Conservation (phyloP, 2,329 filamentous ascomycete genomes). For the Beauveria sp. region DNA sequence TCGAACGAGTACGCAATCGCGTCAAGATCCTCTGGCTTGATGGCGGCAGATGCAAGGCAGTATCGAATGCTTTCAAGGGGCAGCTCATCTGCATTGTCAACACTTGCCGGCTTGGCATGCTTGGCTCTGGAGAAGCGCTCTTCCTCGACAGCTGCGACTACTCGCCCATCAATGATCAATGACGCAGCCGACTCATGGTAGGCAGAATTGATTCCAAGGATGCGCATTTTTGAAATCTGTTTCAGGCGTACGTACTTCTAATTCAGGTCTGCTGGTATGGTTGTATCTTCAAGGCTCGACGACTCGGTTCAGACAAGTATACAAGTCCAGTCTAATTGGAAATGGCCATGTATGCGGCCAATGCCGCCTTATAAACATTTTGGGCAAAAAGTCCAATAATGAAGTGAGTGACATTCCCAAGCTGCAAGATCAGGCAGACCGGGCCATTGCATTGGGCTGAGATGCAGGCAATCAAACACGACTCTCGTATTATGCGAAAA, state of each 20-base stretch:
- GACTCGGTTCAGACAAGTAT: neutral
- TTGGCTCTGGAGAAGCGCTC: neutral
- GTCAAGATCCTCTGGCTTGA: slow-evolving; percentile 1
- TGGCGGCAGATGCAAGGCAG: neutral
- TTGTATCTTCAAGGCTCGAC: neutral
- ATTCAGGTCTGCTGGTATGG: neutral
- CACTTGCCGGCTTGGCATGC: slow-evolving; percentile 2
- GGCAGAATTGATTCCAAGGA: neutral
- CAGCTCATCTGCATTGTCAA: slow-evolving; percentile 2
- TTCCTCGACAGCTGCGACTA: neutral
- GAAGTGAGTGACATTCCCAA: no score
- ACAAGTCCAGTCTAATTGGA: neutral
- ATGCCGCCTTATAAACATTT: no score
- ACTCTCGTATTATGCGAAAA: neutral
- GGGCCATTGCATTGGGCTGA: neutral
- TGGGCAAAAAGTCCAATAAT: no score
- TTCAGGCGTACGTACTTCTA: neutral
- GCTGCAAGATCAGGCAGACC: no score
- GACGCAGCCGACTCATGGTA: slow-evolving; percentile 1
- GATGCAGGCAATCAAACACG: neutral
- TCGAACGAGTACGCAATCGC: slow-evolving; percentile 4
- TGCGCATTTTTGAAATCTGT: neutral
- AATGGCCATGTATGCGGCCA: no score
- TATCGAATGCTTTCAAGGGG: slow-evolving; percentile 2
- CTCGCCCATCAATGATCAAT: neutral